A percentile compares a stretch with the other conserved stretches of the same genome.
phyloP scores from a whole-genome alignment of 1,139 yeast genomes.

The Hansenula anomala region DNA sequence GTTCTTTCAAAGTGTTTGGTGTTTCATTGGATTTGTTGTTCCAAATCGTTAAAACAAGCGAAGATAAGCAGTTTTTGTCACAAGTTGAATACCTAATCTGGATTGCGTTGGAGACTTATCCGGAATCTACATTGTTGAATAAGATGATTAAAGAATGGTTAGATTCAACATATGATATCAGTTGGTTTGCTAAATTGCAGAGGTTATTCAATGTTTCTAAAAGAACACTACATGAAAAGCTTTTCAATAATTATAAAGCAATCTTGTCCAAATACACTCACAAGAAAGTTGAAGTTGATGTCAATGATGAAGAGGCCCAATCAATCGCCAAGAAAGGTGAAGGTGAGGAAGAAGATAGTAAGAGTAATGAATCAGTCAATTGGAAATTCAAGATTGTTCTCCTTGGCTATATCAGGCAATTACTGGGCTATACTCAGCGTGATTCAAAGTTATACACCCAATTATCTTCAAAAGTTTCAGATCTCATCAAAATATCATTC shows the following conservation, averaged over 20 bases:
- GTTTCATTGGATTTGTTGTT: constrained; percentile 31
- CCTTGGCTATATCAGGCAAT: constrained; percentile 49
- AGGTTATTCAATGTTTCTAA: constrained; percentile 31
- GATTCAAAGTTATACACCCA: constrained; percentile 36
- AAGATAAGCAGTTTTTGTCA: constrained; percentile 23
- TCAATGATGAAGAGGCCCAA: constrained; percentile 40
- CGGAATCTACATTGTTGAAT: constrained; percentile 23
- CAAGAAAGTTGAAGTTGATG: constrained; percentile 23
- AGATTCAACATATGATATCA: constrained; percentile 24
- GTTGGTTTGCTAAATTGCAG: constrained; percentile 35
- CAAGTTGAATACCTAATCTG: constrained; percentile 35
- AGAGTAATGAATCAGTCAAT: constrained; percentile 22
- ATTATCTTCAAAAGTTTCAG: constrained; percentile 54
- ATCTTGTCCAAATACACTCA: constrained; percentile 20
- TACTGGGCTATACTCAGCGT: constrained; percentile 40
- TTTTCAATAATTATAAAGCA: constrained; percentile 12
- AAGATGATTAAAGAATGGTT: constrained; percentile 28
- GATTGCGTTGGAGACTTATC: constrained; percentile 35
- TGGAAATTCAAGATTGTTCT: constrained; percentile 33
- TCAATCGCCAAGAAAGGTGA: constrained; percentile 33
- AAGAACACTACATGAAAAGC: constrained; percentile 25
- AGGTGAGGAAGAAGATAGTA: constrained; percentile 20
- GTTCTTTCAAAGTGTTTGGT: constrained; percentile 27
- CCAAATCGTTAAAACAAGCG: constrained; percentile 32
- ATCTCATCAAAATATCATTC: constrained; percentile 76